Percentiles rank a stretch among this genome's conserved stretches.
Evolutionary conservation across 2,329 filamentous ascomycete species (phyloP).

Genomic region (Cladosporium halotolerans): DNA sequence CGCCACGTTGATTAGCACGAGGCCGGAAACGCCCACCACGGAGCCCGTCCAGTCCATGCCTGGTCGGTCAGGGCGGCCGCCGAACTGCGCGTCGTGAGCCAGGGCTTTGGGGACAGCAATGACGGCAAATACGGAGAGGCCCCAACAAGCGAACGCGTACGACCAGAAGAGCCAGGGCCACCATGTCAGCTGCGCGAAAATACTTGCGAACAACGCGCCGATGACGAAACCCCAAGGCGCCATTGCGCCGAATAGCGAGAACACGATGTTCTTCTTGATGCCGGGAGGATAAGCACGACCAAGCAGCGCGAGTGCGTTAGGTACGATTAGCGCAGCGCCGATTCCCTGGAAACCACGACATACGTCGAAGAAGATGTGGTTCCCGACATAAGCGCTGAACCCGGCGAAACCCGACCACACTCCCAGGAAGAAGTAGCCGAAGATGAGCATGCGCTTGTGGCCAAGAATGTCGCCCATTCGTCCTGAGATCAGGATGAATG

Average conservation of each 20-base stretch:
- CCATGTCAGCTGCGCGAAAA: conserved; percentile 30
- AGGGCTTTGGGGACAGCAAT: conserved; percentile 24
- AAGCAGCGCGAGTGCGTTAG: conserved; percentile 34
- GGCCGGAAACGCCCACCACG: conserved; percentile 24
- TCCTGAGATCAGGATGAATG: conserved; percentile 41
- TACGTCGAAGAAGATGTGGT: conserved; percentile 30
- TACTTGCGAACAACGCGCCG: conserved; percentile 29
- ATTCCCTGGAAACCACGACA: conserved; percentile 37
- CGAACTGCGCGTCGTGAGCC: conserved; percentile 16
- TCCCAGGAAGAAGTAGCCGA: conserved; percentile 36
- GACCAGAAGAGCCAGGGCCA: conserved; percentile 32
- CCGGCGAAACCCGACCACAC: conserved; percentile 37
- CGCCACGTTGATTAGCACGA: conserved; percentile 29
- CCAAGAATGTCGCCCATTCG: conserved; percentile 41
- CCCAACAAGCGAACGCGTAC: conserved; percentile 23
- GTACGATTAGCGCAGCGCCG: conserved; percentile 32
- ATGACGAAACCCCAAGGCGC: conserved; percentile 33
- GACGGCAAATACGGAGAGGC: conserved; percentile 19
- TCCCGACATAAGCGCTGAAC: conserved; percentile 31
- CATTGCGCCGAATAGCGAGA: conserved; percentile 33
- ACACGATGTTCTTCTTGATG: conserved; percentile 34
- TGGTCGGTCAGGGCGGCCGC: conserved; percentile 11
- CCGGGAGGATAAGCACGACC: conserved; percentile 31
- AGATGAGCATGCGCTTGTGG: conserved; percentile 36
- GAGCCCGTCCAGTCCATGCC: conserved; percentile 25